A percentile compares a stretch with the other conserved stretches of the same genome.
Evolutionary conservation across 2,329 filamentous ascomycete genomes (phyloP).

Genomic region (Aspergillus sp.): DNA sequence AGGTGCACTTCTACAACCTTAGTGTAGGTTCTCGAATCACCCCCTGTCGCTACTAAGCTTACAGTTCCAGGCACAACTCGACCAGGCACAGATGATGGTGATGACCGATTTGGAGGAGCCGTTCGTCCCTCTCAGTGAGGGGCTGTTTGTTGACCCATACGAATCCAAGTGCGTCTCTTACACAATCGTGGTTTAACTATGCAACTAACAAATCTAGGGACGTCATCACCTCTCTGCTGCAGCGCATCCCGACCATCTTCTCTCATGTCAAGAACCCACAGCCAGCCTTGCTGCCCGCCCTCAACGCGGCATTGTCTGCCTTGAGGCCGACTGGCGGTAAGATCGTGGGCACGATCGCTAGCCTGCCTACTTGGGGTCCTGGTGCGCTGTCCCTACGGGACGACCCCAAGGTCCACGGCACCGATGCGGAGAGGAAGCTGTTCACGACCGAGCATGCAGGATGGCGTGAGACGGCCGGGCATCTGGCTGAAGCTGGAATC

Average conservation of each 20-base stretch:
- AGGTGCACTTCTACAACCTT: constrained; percentile 97
- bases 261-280: constrained; percentile 86
- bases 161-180: constrained; percentile 69
- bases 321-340: constrained; percentile 88
- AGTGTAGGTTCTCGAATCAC: constrained; percentile 59
- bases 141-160: constrained; percentile 90
- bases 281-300: constrained; percentile 78
- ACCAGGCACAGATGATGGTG: constrained; percentile 95
- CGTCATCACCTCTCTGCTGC: constrained; percentile 85
- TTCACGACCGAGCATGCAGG: constrained; percentile 85
- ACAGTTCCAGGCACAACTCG: constrained; percentile 63
- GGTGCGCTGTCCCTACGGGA: constrained; percentile 83
- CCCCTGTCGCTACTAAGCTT: constrained; percentile 23
- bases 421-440: constrained; percentile 88
- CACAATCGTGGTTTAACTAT: neutral
- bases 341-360: constrained; percentile 81
- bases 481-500: constrained; percentile 82
- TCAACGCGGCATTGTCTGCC: constrained; percentile 82
- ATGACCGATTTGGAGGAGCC: constrained; percentile 98
- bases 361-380: constrained; percentile 90
- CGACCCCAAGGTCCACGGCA: constrained; percentile 80
- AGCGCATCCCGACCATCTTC: constrained; percentile 81
- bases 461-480: constrained; percentile 83
- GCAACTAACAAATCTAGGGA: constrained; percentile 49
- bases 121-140: constrained; percentile 87